phyloP scores from a whole-genome alignment of 495 filamentous ascomycete genomes.

The Tuber melanosporum region DNA sequence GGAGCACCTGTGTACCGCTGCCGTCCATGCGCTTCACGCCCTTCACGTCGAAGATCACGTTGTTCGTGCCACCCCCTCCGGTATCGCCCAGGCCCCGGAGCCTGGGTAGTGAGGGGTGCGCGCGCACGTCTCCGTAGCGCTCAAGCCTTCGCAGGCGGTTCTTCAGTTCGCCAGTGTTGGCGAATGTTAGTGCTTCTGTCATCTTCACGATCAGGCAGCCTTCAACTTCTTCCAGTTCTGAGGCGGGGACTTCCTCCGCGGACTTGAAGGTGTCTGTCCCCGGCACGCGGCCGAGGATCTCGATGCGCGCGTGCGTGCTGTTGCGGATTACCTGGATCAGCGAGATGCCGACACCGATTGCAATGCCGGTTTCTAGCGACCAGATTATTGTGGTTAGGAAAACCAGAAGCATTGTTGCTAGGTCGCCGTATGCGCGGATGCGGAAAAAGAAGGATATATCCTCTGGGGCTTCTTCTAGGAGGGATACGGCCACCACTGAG shows the following conservation, averaged over 20 bases:
- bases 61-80: conserved; percentile 64
- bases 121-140: conserved; percentile 72
- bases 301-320: conserved; percentile 83
- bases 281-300: conserved; percentile 86
- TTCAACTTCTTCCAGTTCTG: conserved; percentile 77
- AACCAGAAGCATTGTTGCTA: conserved; percentile 81
- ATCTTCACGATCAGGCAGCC: conserved; percentile 94
- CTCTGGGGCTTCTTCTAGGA: conserved; percentile 90
- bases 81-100: conserved; percentile 46
- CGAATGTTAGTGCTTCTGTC: conserved; percentile 91
- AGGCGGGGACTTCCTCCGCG: conserved; percentile 64
- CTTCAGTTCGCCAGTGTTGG: conserved; percentile 91
- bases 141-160: conserved; percentile 75
- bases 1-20: conserved; percentile 82
- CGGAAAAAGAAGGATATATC: conserved; percentile 84
- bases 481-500: conserved; percentile 85
- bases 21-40: conserved; percentile 90
- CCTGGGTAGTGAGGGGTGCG: conserved; percentile 80
- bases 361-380: conserved; percentile 76
- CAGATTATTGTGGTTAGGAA: conserved; percentile 91
- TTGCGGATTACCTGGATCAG: conserved; percentile 84
- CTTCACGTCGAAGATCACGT: conserved; percentile 94
- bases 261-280: conserved; percentile 80
- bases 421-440: conserved; percentile 76
- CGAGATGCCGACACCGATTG: conserved; percentile 78